These are phyloP conservation scores for Brachypodium distachyon DNA, from an alignment of 202 grass and related monocot genomes.

Conservation along the genomic window DNA sequence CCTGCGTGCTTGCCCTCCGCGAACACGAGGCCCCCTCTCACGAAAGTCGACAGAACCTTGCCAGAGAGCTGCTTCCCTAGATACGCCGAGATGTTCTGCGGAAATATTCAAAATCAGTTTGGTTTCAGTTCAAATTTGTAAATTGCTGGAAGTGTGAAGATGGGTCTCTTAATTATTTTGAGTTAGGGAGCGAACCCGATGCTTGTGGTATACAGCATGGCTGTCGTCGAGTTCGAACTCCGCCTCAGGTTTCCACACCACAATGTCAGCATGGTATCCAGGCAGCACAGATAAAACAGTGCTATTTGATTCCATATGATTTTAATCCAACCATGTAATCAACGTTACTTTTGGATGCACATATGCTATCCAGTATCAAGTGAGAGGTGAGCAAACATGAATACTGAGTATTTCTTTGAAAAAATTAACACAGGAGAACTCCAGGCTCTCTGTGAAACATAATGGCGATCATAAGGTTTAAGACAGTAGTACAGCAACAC, in stretches of 20 bases:
- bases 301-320: neutral
- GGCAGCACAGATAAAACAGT: slow-evolving; percentile 30
- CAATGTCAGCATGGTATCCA: slow-evolving; percentile 79
- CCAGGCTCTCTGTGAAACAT: too few species aligned
- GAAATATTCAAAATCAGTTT: neutral
- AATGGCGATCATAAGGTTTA: too few species aligned
- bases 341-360: neutral
- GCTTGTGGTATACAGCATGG: slow-evolving; percentile 74
- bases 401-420: too few species aligned
- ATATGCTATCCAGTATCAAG: neutral
- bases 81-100: slow-evolving; percentile 71
- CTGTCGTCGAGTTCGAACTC: slow-evolving; percentile 66
- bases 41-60: slow-evolving; percentile 69
- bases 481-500: too few species aligned
- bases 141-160: neutral
- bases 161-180: neutral
- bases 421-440: too few species aligned
- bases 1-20: slow-evolving; percentile 55
- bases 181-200: slow-evolving; percentile 41
- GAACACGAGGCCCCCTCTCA: slow-evolving; percentile 82
- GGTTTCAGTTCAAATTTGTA: neutral
- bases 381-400: too few species aligned
- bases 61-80: slow-evolving; percentile 55
- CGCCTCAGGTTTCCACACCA: slow-evolving; percentile 77
- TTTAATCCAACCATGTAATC: neutral